Base-by-base conservation (phyloP, 345 rosid genomes). In the Citrus cavaleriei region DNA sequence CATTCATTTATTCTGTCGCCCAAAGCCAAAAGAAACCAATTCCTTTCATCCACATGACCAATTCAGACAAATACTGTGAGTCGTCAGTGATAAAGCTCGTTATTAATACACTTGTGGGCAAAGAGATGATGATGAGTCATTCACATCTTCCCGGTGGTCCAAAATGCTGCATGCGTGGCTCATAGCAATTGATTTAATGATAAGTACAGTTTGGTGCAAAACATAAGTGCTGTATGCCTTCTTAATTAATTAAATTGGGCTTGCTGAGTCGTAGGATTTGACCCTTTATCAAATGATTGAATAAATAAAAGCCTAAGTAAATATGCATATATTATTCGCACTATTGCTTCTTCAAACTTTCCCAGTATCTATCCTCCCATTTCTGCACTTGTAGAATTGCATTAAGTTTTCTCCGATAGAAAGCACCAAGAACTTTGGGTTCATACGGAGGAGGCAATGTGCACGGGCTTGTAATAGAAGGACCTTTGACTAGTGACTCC, bases 321-420 rank as follows among this genome's bases (percentile, higher is more conserved):
- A 13, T 13, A 46, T 12, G 51, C 14, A 46, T 2, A 0, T 42
- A 42, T 10, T 10, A 42, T 42, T 42, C 18, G 51, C 18, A 46
- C 76, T 77, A 46, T 13, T 67, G 65, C 34, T 77, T 65, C 65
- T 58, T 46, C 32, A 59, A 69, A 76, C 65, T 79, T 69, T 83
- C 61, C 90, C 91, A 86, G 51, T 84, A 90, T 59, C 72, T 63
- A 18, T 86, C 79, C 79, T 91, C 97, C 97, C 93, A 90, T 59
- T 83, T 87, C 81, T 88, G 88, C 63, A 89, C 97, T 84, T 82
- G 82, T 54, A 80, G 72, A 2, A 81, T 81, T 24, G 89, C 84
- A 64, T 79, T 84, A 61, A 73, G 14, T 67, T 87, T 87, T 40
- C 81, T 90, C 37, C 80, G 82, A 30, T 82, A 68, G 66, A 82